Evolutionary conservation across 2,329 filamentous ascomycete species (phyloP), one percentile per base, ranked within the genome.

Genomic region (Curvularia sp.): DNA sequence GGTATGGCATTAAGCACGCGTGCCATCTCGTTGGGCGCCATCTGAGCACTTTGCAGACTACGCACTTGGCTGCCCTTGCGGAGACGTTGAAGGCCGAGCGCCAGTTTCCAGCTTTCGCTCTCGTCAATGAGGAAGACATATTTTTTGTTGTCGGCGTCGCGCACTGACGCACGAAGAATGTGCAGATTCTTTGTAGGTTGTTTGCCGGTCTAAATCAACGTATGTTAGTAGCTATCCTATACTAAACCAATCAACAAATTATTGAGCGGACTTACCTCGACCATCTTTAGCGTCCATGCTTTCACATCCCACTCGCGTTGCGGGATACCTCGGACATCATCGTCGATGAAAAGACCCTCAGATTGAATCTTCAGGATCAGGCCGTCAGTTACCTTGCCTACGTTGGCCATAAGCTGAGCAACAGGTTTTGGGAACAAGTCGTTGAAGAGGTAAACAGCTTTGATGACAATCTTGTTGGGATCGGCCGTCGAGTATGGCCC

Each of bases 261-360:
- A 13, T 12, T 5, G 22, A 24, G 41, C 41, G 3, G 10, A 62
- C 72, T 59, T 70, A 75, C 74, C 85, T 98, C 95, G 77, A 96
- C 88, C 65, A 90, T 82, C 80, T 96, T 97, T 79, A 99, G 86
- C 43, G 93, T 97, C 95, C 95, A 98, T 26, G 94, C 93, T 78
- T 98, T 98, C 73, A 98, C 88, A 76, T 99, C 95, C 95, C 95
- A 99, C 80, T 99, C 95, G 59, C 95, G 88, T 79, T 98, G 93
- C n/a, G 92, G 89, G 15, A 97, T 92, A 61, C 88, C 88, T 44
- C 93, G 88, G 52, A 97, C 86, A 76, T 98, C 95, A 76, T 99
- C 95, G 75, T 99, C 95, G 73, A 99, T 95, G 79, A 98, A 98
- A 53, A 98, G 84, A 18, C 95, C 95, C 76, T 97, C 94, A 1